Base-by-base conservation (phyloP, 2,329 filamentous ascomycete species). In the Lecanicillium sp. region DNA sequence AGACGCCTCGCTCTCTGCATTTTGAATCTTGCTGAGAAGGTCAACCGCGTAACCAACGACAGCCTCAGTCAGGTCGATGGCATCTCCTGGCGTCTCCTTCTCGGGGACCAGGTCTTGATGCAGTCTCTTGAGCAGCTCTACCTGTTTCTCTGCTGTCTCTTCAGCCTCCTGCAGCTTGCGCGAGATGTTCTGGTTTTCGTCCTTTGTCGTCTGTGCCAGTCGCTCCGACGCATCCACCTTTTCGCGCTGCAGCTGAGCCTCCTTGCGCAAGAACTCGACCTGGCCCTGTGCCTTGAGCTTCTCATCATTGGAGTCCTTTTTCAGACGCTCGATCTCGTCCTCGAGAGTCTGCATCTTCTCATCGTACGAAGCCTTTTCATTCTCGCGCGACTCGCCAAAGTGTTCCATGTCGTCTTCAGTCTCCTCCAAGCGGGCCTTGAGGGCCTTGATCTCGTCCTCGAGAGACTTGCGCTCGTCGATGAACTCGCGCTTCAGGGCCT, bases 321-420 rank as follows among this genome's bases (percentile, higher is more conserved):
- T 73, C 14, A 84, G 64, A 42, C 75, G 77, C 48, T 87, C 80
- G 14, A 95, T 68, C 56, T 95, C 86, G 14, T 78, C 71, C 58
- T 90, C 79, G 1, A 95, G 74, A 8, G 74, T 71, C 38, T 80
- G 80, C 26, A 90, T 71, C 50, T 76, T 83, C 39, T 85, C 79
- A 53, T 91, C 84, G 37, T 83, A 76, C 2, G 78, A 77, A 4
- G 79, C 80, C 59, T 83, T 87, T 58, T 93, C 87, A 56, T 94
- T 84, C 55, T 96, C 89, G 36, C 87, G 79, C 33, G 86, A 90
- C 57, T 89, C 88, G 35, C 88, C 77, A 47, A 91, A 79, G 51
- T 89, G 79, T 57, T 96, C 90, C 44, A 97, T 79, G 60, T 95
- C 90, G 58, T 96, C 90, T 66, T 98, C 93, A 5, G 86, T 78